Conservation (phyloP, 768 basidiomycete genomes). For the Russula foetens region DNA sequence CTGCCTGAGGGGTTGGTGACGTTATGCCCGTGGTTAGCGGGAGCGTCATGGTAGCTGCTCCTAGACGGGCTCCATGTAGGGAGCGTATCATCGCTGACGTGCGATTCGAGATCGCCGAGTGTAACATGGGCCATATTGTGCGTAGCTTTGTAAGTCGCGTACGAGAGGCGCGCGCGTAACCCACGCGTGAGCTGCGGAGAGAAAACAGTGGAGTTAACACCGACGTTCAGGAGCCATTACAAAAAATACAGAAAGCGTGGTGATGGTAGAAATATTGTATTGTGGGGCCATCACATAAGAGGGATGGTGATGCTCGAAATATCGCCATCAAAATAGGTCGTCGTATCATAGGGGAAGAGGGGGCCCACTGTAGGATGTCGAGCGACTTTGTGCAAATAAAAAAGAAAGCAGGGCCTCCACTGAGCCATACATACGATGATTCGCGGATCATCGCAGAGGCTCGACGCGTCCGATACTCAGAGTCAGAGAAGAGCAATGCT, state of each 20-base stretch:
- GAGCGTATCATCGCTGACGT: conserved; percentile 35
- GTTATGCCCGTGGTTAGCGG: conserved; percentile 41
- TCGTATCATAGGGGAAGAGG: neutral
- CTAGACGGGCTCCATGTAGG: conserved; percentile 22
- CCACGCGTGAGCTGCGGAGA: conserved; percentile 64
- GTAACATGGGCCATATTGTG: conserved; percentile 61
- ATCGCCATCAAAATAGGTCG: neutral
- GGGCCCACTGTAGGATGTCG: neutral
- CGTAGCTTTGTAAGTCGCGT: conserved; percentile 78
- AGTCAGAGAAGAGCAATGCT: conserved; percentile 30
- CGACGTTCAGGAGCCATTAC: neutral
- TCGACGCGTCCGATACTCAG: conserved; percentile 17
- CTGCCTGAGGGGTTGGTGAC: conserved; percentile 26
- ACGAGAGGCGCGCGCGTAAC: conserved; percentile 70
- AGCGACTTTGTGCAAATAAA: neutral
- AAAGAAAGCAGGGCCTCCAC: neutral
- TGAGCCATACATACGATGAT: neutral
- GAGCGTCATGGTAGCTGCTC: conserved; percentile 43
- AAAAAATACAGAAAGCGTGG: neutral
- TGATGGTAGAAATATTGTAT: neutral
- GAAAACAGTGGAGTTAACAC: conserved; percentile 21
- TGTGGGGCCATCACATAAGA: neutral
- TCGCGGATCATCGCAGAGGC: conserved; percentile 12
- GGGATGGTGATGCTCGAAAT: neutral
- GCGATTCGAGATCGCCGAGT: conserved; percentile 65